Evolutionary conservation across 2,329 filamentous ascomycete genomes (phyloP), one percentile per base, ranked within the genome.

Genomic region (Penicillium sp.): DNA sequence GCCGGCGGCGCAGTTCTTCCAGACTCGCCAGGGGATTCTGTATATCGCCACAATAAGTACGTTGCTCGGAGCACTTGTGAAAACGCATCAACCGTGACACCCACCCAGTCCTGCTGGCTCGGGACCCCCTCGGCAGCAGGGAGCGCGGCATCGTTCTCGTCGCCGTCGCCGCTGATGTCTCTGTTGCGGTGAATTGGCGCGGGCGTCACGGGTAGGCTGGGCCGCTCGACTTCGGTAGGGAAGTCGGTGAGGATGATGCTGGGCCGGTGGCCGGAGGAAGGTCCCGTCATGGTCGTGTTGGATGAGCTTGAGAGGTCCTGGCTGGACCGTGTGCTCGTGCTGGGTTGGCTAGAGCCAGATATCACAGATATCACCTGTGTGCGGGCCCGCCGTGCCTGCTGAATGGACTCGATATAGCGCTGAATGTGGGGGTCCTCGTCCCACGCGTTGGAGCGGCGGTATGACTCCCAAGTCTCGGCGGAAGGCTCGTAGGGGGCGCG

Each of bases 91-190:
- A 74, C 72, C 74, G 78, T 77, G 71, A 81, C 83, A 91, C 91
- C 89, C 92, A 96, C 92, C 94, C 94, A 97, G 77, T 96, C 91
- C 73, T 86, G 84, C 83, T 96, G 93, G 75, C 86, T 83, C 63
- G 93, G 92, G 64, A 96, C 92, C 54, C 92, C 93, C 73, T 91
- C 86, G 52, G 93, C 92, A 65, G 82, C 81, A 62, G 91, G 91
- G 67, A 96, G 81, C 70, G 83, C 81, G 52, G 57, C 54, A 34
- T 61, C 59, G 31, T 58, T 12, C 20, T 59, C 57, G 14, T 63
- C 60, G 10, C 47, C 80, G 60, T 86, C 81, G 58, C 85, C 85
- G 60, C 85, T 84, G 28, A 81, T 80, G 54, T 84, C 87, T 88
- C 88, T 91, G 74, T 89, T 31, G 48, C 90, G 53, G 63, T 85